Conservation (phyloP, 2,329 filamentous ascomycete genomes). For the Verticillium dahliae region DNA sequence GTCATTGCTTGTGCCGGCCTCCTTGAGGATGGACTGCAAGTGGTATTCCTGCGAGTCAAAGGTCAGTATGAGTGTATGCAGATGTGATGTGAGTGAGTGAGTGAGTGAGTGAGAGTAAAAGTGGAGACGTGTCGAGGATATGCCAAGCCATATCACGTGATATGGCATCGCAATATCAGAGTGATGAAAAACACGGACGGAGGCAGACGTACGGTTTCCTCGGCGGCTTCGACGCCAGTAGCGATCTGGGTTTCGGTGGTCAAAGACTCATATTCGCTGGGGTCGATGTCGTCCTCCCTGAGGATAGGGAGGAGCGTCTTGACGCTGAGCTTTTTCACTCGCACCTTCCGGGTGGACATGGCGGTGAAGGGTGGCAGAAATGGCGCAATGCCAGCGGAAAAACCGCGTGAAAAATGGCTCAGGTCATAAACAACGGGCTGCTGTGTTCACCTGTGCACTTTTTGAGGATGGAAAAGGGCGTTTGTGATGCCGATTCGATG, state of each 20-base stretch:
- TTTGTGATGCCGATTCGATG: slow-evolving; percentile 51
- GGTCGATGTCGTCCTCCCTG: slow-evolving; percentile 84
- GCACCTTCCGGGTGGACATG: slow-evolving; percentile 64
- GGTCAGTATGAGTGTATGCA: slow-evolving; percentile 20
- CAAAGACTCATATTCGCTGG: slow-evolving; percentile 77
- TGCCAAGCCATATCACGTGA: slow-evolving; percentile 32
- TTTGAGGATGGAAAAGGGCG: slow-evolving; percentile 45
- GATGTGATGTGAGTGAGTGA: background rate
- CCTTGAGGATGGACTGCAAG: slow-evolving; percentile 72
- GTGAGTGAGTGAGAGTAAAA: slow-evolving; percentile 7
- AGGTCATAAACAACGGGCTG: slow-evolving; percentile 54
- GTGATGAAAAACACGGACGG: slow-evolving; percentile 18
- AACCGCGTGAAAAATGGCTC: slow-evolving; percentile 57
- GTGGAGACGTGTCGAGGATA: background rate
- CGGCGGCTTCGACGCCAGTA: slow-evolving; percentile 92
- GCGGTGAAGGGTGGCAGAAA: slow-evolving; percentile 30
- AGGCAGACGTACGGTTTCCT: slow-evolving; percentile 79
- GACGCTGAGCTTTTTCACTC: slow-evolving; percentile 85
- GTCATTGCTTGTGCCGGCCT: slow-evolving; percentile 47
- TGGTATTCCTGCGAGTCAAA: slow-evolving; percentile 70
- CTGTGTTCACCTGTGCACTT: slow-evolving; percentile 42
- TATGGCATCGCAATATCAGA: slow-evolving; percentile 39
- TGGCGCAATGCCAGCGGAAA: slow-evolving; percentile 44
- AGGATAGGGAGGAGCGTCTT: slow-evolving; percentile 85
- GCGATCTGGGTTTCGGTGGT: slow-evolving; percentile 81